Base-by-base conservation (phyloP, 805 yeast species). In the Ogataea henricii region DNA sequence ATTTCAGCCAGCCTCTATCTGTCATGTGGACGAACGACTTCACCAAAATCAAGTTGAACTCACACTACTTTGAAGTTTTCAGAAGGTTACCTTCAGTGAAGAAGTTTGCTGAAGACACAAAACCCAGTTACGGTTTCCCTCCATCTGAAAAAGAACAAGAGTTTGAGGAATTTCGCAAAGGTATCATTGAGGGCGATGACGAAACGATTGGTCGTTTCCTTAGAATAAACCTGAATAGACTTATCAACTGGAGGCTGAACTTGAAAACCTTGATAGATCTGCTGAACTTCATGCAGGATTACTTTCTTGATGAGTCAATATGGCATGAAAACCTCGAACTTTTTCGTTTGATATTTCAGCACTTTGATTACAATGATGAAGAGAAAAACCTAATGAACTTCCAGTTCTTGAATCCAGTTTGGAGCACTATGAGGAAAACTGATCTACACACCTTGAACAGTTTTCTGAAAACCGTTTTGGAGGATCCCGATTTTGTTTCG, bases 11-110 rank as follows among this genome's bases (percentile, higher is more conserved):
- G 47, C 71, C 71, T 4, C 53, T 67, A 25, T 55, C 64, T 1
- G 50, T 67, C 10, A 55, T 67, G 47, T 66, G 69, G 69, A 58
- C 65, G 1, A 57, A 63, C 34, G 63, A 65, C 39, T 57, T 58
- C 30, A 40, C 57, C 16, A 52, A 52, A 8, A 60, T 64, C 30
- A 51, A 52, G 38, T 42, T 64, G 22, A 56, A 48, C 18, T 32
- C 40, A 0, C 54, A 56, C 4, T 63, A 65, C 38, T 62, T 62
- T 30, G 57, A 59, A 23, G 51, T 60, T 12, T 62, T 66, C 45
- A 56, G 58, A 38, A 51, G 57, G 6, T 54, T 66, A 14, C 66
- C 67, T 6, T 63, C 68, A 4, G 56, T 65, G 20, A 52, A 60
- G 41, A 52, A 45, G n/a, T 36, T 48, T 18, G 53, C 55, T 26